Conservation (phyloP, 768 basidiomycete genomes). For the Phylloporus arenicola region DNA sequence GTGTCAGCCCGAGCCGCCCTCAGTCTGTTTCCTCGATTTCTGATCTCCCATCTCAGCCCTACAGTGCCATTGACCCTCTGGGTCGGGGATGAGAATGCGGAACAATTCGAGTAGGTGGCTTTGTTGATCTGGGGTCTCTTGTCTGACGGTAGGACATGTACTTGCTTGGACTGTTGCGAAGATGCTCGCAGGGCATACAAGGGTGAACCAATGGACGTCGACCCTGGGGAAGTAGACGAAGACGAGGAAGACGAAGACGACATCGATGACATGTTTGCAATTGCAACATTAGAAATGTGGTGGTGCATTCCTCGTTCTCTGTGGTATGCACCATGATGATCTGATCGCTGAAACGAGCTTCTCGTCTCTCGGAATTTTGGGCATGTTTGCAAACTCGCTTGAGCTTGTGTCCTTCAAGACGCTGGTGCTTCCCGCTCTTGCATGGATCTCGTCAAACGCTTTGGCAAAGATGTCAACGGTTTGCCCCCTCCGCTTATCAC, state of each 20-base stretch:
- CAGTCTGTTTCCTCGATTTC: slow-evolving; percentile 51
- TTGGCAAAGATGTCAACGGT: slow-evolving; percentile 99
- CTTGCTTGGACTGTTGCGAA: slow-evolving; percentile 73
- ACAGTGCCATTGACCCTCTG: slow-evolving; percentile 37
- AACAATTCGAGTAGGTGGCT: slow-evolving; percentile 22
- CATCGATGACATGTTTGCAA: slow-evolving; percentile 94
- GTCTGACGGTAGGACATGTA: slow-evolving; percentile 28
- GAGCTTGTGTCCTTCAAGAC: slow-evolving; percentile 77
- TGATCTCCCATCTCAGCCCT: slow-evolving; percentile 56
- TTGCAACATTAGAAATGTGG: slow-evolving; percentile 41
- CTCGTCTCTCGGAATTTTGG: slow-evolving; percentile 92
- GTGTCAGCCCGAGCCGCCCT: slow-evolving; percentile 56
- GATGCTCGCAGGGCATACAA: slow-evolving; percentile 69
- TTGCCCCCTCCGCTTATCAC: too few species aligned
- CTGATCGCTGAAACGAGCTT: slow-evolving; percentile 46
- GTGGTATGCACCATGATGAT: slow-evolving; percentile 1
- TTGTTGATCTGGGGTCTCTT: background rate
- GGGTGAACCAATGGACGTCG: slow-evolving; percentile 32
- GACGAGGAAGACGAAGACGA: slow-evolving; percentile 74
- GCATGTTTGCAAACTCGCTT: slow-evolving; percentile 97
- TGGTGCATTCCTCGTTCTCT: slow-evolving; percentile 33
- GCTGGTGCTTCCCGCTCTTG: slow-evolving; percentile 35
- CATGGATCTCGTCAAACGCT: slow-evolving; percentile 98
- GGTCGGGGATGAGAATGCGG: slow-evolving; percentile 1
- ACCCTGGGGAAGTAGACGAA: slow-evolving; percentile 43